Conservation (phyloP, 371 early-diverging fungal species). For the Blakeslea trispora region DNA sequence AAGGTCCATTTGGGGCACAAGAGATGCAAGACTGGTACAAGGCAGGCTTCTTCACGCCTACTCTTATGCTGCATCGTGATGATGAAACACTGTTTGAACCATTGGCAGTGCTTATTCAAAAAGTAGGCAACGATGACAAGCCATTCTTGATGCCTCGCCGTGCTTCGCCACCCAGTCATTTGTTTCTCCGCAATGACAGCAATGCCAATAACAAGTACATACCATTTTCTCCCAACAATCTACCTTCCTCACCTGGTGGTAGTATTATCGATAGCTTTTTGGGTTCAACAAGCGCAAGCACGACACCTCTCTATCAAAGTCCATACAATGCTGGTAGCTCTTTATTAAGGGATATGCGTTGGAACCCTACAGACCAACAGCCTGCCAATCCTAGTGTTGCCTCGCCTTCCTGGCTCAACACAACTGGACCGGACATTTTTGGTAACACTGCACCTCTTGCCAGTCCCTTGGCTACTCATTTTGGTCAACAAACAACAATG, state of each 20-base stretch:
- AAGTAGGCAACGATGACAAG: conserved; percentile 62
- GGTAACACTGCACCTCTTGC: conserved; percentile 9
- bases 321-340: conserved; percentile 22
- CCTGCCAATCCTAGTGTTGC: conserved; percentile 6
- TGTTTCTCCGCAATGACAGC: conserved; percentile 21
- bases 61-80: conserved; percentile 72
- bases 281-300: not conserved
- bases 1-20: conserved; percentile 78
- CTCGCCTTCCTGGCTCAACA: conserved; percentile 38
- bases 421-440: conserved; percentile 34
- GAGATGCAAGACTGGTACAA: conserved; percentile 90
- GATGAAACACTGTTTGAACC: conserved; percentile 73
- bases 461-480: conserved; percentile 18
- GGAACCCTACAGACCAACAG: conserved; percentile 4
- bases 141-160: conserved; percentile 61
- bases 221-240: conserved; percentile 26
- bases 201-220: conserved; percentile 26
- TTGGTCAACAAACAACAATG: conserved; percentile 25
- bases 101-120: conserved; percentile 59
- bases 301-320: conserved; percentile 21
- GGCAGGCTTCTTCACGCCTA: conserved; percentile 75
- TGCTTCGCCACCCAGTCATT: conserved; percentile 10
- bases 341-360: conserved; percentile 21
- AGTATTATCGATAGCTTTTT: conserved; percentile 19
- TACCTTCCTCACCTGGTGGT: conserved; percentile 20